Evolutionary conservation across 2,329 filamentous ascomycete species (phyloP).

Genomic region (Fusarium praegraminearum): DNA sequence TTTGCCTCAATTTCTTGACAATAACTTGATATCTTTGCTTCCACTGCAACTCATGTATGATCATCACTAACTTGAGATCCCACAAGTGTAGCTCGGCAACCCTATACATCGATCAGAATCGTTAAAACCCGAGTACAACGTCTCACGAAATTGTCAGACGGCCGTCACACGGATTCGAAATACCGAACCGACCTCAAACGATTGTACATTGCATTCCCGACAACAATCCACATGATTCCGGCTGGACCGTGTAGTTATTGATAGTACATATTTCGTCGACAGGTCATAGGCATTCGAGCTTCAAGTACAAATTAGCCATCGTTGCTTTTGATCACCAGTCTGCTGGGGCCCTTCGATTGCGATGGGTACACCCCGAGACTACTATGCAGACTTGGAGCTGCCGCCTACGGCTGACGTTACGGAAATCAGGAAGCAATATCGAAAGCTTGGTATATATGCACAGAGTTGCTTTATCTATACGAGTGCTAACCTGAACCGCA

Average conservation of each 20-base stretch:
- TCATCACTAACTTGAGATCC: slow-evolving; percentile 23
- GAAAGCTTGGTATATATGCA: slow-evolving; percentile 75
- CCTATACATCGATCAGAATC: background rate
- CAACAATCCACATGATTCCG: slow-evolving; percentile 20
- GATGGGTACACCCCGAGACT: slow-evolving; percentile 71
- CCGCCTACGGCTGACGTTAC: slow-evolving; percentile 73
- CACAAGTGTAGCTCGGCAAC: background rate
- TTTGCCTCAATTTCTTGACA: background rate
- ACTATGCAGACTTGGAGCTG: slow-evolving; percentile 87
- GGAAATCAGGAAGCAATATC: slow-evolving; percentile 88
- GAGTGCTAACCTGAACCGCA: slow-evolving; percentile 53
- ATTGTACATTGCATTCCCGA: background rate
- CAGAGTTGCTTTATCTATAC: background rate
- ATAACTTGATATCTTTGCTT: slow-evolving; percentile 7
- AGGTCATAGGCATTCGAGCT: background rate
- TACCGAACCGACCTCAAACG: background rate
- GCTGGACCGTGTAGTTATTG: background rate
- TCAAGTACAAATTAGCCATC: slow-evolving; percentile 4
- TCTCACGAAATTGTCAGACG: background rate
- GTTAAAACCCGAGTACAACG: background rate
- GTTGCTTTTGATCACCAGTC: slow-evolving; percentile 12
- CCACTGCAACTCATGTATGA: slow-evolving; percentile 3
- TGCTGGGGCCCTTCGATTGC: slow-evolving; percentile 32
- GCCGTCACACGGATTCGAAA: background rate
- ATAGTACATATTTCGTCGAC: slow-evolving; percentile 4